Evolutionary conservation across 192 early-diverging fungal genomes (phyloP).

Genomic region (Phycomyces blakesleeanus): DNA sequence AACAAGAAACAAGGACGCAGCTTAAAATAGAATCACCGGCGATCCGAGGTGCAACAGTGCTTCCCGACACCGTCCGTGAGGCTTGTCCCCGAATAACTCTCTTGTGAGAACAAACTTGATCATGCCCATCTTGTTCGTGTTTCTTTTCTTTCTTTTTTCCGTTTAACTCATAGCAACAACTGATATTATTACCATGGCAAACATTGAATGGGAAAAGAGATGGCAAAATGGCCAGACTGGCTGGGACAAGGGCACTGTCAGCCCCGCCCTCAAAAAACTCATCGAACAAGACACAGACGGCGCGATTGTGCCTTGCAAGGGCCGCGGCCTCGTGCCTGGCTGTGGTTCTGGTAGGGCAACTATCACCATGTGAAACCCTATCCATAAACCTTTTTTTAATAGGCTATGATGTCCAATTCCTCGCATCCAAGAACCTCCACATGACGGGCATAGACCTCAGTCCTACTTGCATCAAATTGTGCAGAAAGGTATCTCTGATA

Average conservation of each 20-base stretch:
- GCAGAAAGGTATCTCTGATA: constrained; percentile 38
- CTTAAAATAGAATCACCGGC: no score
- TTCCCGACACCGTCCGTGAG: background rate
- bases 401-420: constrained; percentile 73
- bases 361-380: background rate
- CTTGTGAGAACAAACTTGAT: no score
- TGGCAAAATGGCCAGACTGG: constrained; percentile 38
- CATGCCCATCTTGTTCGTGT: no score
- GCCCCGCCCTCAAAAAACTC: constrained; percentile 48
- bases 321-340: constrained; percentile 58
- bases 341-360: constrained; percentile 45
- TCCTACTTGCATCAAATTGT: constrained; percentile 55
- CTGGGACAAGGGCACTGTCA: constrained; percentile 45
- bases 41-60: no score
- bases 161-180: background rate
- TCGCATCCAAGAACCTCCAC: constrained; percentile 56
- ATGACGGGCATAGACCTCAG: constrained; percentile 70
- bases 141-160: background rate
- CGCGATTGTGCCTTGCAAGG: constrained; percentile 37
- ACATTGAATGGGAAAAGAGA: constrained; percentile 32
- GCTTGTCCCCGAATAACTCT: background rate
- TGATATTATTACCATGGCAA: background rate
- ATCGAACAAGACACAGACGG: constrained; percentile 37
- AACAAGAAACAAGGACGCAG: no score
- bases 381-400: background rate